A percentile compares a stretch with the other conserved stretches of the same genome.
Evolutionary conservation across 169 alveolate species (phyloP).

Genomic region (Cryptosporidium canis): DNA sequence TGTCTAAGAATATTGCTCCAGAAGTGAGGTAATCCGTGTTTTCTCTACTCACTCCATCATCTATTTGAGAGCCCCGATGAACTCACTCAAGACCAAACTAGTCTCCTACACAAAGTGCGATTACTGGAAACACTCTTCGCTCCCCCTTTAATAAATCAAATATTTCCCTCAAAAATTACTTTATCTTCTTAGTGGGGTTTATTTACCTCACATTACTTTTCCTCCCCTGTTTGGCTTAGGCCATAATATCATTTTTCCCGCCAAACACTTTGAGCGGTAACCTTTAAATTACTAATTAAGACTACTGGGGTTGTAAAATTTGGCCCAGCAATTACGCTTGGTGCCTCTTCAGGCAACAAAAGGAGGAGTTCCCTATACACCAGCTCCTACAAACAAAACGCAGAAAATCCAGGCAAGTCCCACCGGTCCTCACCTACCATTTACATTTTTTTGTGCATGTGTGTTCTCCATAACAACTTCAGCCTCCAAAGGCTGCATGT

Average conservation of each 20-base stretch:
- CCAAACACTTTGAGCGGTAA: background rate
- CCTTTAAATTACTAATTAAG: too few species aligned
- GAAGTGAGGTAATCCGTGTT: background rate
- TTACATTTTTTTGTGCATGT: too few species aligned
- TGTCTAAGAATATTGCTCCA: background rate
- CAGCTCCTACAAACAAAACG: too few species aligned
- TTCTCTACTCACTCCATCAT: background rate
- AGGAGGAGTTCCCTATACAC: too few species aligned
- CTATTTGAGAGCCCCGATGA: background rate
- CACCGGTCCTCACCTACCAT: too few species aligned
- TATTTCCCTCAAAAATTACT: background rate
- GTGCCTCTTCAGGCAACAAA: background rate
- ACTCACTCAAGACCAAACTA: background rate
- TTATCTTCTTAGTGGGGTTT: slow-evolving; percentile 4
- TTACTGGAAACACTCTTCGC: background rate
- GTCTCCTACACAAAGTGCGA: background rate
- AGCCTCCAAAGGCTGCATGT: too few species aligned
- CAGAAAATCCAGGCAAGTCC: too few species aligned
- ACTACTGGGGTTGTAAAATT: background rate
- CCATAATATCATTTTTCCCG: background rate
- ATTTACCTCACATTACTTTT: slow-evolving; percentile 1
- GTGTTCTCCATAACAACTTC: too few species aligned
- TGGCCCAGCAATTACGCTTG: background rate
- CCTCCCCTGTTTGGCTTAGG: background rate
- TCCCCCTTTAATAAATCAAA: too few species aligned